Evolutionary conservation across 768 basidiomycete genomes (phyloP), one percentile per base, ranked within the genome.

Genomic region (Clitopilus hobsonii): DNA sequence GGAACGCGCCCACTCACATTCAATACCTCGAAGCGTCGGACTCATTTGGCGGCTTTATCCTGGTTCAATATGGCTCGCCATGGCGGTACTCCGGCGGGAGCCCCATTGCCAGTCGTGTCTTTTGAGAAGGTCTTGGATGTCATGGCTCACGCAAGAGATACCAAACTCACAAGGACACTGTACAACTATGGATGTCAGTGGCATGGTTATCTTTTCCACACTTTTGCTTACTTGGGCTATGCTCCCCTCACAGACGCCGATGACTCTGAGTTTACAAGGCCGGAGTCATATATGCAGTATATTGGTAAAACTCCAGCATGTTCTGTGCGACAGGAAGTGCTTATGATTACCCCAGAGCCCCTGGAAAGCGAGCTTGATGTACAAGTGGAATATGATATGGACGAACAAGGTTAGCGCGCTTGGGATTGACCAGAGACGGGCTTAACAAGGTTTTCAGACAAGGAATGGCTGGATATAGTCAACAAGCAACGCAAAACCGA

Each of bases 321-420:
- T 52, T 28, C 38, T 53, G 51, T 64, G 56, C 10, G 38, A 14
- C 13, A 24, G 38, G 20, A 55, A 55, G 54, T 54, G n/a, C 41
- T 32, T 54, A 18, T 36, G 14, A 26, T n/a, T 52, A 28, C 48
- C 48, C 22, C 64, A 92, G 94, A 97, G 63, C 96, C 96, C 0
- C 75, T 97, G 60, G 96, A 99, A 67, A 85, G 83, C 48, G 97
- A 99, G 60, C 82, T 98, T 16, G 88, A 89, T 6, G 82, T 84
- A 32, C 94, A 96, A 61, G 96, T 99, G 22, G 97, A 98, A 69
- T 99, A 99, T 75, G 97, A 98, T 66, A 98, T 99, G 94, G 97
- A 98, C 65, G 97, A 98, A 66, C 95, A 98, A 83, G 95, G 94
- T 89, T 30, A 18, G 75, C 62, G 18, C 52, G 51, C 56, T 30